These are phyloP conservation scores for Fistulinella prunicolor DNA, from an alignment of 768 basidiomycete species.

Conservation along the genomic window DNA sequence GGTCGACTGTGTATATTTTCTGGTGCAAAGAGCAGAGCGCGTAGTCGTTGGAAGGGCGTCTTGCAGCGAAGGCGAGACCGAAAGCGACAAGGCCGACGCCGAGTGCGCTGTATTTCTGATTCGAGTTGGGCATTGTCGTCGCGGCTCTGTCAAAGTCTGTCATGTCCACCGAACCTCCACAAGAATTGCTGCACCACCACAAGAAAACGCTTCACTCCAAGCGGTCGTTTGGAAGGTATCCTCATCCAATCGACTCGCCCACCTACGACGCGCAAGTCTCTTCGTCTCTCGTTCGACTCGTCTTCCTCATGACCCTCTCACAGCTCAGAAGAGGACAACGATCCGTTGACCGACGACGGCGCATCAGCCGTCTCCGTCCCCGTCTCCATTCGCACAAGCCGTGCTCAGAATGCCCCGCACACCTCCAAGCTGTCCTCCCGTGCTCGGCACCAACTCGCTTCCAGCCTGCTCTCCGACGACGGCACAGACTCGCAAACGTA, in stretches of 20 bases:
- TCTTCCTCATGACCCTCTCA: background rate
- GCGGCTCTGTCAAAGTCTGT: background rate
- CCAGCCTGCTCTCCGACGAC: conserved; percentile 59
- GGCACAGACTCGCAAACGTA: conserved; percentile 85
- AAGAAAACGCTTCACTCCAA: conserved; percentile 42
- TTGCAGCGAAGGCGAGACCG: conserved; percentile 1
- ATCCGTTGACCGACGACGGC: conserved; percentile 77
- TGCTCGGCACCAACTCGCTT: conserved; percentile 52
- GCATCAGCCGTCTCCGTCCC: conserved; percentile 51
- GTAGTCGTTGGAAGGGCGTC: conserved; percentile 34
- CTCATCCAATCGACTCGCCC: conserved; percentile 61
- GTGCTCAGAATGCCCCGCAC: conserved; percentile 29
- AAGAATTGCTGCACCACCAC: conserved; percentile 32
- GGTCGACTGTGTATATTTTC: conserved; percentile 71
- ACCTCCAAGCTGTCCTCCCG: conserved; percentile 21
- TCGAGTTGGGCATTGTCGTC: no score
- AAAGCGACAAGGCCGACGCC: conserved; percentile 8
- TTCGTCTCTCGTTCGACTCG: background rate
- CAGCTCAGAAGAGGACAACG: conserved; percentile 87
- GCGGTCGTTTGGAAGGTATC: conserved; percentile 68
- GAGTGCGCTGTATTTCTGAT: no score
- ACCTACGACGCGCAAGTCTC: conserved; percentile 68
- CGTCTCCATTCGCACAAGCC: conserved; percentile 20
- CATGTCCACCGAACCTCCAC: conserved; percentile 19
- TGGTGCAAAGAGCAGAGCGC: conserved; percentile 52